phyloP scores from a whole-genome alignment of 2,329 filamentous ascomycete genomes.

The Fusarium sp. region DNA sequence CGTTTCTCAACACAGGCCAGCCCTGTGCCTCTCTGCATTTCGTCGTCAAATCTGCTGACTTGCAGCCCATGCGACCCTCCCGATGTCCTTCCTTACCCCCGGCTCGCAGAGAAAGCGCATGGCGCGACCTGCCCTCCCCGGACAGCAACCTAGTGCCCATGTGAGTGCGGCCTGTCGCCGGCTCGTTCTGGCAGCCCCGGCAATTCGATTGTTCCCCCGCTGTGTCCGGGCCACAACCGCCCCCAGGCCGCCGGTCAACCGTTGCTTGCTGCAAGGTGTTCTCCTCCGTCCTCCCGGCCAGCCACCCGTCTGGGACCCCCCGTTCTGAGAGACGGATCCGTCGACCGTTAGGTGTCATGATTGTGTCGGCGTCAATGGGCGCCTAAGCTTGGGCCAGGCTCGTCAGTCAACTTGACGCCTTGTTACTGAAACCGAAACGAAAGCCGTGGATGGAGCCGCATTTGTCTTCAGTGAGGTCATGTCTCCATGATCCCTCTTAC shows the following conservation, averaged over 20 bases:
- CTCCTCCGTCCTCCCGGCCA: slow-evolving; percentile 16
- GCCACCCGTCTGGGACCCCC: slow-evolving; percentile 20
- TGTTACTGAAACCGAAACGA: slow-evolving; percentile 32
- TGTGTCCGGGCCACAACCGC: slow-evolving; percentile 14
- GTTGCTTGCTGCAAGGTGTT: slow-evolving; percentile 29
- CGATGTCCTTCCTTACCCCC: slow-evolving; percentile 3
- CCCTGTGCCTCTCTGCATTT: slow-evolving; percentile 10
- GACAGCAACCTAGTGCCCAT: slow-evolving; percentile 11
- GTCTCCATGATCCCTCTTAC: slow-evolving; percentile 19
- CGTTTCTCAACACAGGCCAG: slow-evolving; percentile 8
- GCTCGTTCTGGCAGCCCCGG: slow-evolving; percentile 31
- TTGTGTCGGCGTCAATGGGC: slow-evolving; percentile 22
- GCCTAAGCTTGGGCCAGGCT: slow-evolving; percentile 14
- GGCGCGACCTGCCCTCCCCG: slow-evolving; percentile 17
- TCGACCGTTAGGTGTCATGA: slow-evolving; percentile 24
- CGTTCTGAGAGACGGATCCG: slow-evolving; percentile 25
- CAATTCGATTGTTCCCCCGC: slow-evolving; percentile 23
- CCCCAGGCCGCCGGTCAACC: slow-evolving; percentile 23
- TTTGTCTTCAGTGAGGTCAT: slow-evolving; percentile 13
- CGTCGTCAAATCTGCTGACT: slow-evolving; percentile 40
- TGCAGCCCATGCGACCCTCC: slow-evolving; percentile 36
- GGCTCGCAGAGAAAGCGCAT: slow-evolving; percentile 11
- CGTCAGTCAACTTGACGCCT: slow-evolving; percentile 15
- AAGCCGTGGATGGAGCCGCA: slow-evolving; percentile 5
- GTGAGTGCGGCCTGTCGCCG: slow-evolving; percentile 28